phyloP scores from a whole-genome alignment of 495 filamentous ascomycete species.

The Cairneyella variabilis region DNA sequence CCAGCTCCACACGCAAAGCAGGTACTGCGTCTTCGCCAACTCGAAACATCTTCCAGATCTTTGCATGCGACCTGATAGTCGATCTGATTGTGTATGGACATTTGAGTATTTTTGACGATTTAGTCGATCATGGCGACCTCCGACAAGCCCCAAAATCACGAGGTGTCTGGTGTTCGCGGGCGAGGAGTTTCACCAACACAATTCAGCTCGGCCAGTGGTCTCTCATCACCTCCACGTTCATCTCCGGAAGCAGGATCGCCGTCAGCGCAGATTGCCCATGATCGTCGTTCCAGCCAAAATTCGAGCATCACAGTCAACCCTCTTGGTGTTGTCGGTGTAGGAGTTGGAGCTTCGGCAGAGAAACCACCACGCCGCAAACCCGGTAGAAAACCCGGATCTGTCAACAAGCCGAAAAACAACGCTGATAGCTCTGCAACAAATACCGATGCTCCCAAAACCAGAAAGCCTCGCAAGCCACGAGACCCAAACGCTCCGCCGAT shows the following conservation, averaged over 20 bases:
- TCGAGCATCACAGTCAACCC: slow-evolving; percentile 22
- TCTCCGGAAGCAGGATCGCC: slow-evolving; percentile 25
- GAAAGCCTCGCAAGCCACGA: slow-evolving; percentile 50
- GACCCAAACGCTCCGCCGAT: slow-evolving; percentile 51
- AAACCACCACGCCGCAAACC: slow-evolving; percentile 18
- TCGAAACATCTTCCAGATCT: slow-evolving; percentile 9
- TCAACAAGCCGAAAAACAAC: slow-evolving; percentile 45
- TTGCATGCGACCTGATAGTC: too few relatives aligned
- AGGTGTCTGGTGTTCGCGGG: slow-evolving; percentile 6
- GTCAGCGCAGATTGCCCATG: slow-evolving; percentile 18
- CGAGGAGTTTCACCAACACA: slow-evolving; percentile 11
- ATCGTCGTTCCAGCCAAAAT: slow-evolving; percentile 2
- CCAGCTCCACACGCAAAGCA: background rate
- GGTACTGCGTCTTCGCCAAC: background rate
- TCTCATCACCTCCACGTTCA: slow-evolving; percentile 26
- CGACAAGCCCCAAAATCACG: slow-evolving; percentile 1
- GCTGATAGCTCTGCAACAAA: slow-evolving; percentile 37
- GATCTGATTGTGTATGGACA: too few relatives aligned
- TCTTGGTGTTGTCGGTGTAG: slow-evolving; percentile 1
- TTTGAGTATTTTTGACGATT: too few relatives aligned
- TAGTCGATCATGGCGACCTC: slow-evolving; percentile 11
- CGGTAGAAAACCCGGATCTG: slow-evolving; percentile 22
- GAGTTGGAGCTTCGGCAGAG: slow-evolving; percentile 4
- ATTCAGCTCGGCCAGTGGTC: slow-evolving; percentile 17
- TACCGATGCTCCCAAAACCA: slow-evolving; percentile 45